These are phyloP conservation scores for Lotus japonicus DNA, from an alignment of 306 rosid species.

Conservation along the genomic window DNA sequence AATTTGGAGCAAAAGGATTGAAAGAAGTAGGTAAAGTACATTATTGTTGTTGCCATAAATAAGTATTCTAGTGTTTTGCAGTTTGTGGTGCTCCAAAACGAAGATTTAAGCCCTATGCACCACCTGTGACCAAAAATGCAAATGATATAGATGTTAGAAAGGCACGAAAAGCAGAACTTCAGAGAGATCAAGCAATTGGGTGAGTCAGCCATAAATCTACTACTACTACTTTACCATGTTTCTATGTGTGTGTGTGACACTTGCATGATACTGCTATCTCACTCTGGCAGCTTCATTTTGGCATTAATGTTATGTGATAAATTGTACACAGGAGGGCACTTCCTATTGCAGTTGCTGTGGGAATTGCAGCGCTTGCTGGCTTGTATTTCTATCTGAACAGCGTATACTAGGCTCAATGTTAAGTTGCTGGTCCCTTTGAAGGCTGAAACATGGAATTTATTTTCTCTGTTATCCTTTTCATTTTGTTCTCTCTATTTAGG, in stretches of 20 bases:
- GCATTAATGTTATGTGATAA: not conserved
- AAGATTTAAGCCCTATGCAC: constrained; percentile 58
- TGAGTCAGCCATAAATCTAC: constrained; percentile 31
- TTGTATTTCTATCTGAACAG: constrained; percentile 58
- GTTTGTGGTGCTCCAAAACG: constrained; percentile 90
- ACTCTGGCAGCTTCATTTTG: not conserved
- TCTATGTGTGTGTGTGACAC: too few species aligned
- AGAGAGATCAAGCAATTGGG: constrained; percentile 75
- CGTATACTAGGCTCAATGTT: constrained; percentile 17
- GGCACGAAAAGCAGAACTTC: constrained; percentile 48
- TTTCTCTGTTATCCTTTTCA: not conserved
- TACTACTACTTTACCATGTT: not conserved
- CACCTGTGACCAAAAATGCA: constrained; percentile 41
- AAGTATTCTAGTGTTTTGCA: constrained; percentile 16
- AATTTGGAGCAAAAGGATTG: not conserved
- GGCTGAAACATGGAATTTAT: not conserved
- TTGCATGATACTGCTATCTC: too few species aligned
- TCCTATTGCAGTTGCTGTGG: constrained; percentile 60
- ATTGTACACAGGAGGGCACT: constrained; percentile 48
- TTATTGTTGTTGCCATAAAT: not conserved
- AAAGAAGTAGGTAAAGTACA: not conserved
- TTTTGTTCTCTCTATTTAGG: not conserved
- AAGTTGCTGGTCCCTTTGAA: not conserved
- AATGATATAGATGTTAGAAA: constrained; percentile 42
- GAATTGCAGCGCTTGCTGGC: constrained; percentile 59